phyloP scores from a whole-genome alignment of 345 rosid species.

The Melaleuca alternifolia region DNA sequence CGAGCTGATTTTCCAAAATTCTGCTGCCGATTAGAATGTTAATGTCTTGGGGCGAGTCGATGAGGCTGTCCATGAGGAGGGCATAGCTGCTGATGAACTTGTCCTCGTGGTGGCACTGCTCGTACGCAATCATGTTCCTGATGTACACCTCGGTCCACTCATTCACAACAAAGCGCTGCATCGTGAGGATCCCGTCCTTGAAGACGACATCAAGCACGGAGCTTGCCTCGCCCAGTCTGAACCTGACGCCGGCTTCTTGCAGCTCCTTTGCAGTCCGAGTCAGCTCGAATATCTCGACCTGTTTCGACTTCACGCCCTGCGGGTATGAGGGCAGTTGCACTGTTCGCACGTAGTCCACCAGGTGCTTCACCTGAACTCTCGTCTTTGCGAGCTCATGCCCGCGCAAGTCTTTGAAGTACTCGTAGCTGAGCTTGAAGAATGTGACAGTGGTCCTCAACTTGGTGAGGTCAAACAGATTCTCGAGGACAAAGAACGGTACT shows the following conservation, averaged over 20 bases:
- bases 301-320: background rate
- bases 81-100: background rate
- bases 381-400: background rate
- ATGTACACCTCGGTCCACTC: conserved; percentile 5
- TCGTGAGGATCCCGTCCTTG: background rate
- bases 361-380: background rate
- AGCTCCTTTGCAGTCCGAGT: background rate
- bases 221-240: background rate
- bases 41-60: background rate
- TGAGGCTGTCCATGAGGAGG: background rate
- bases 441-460: background rate
- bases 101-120: background rate
- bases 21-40: background rate
- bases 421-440: background rate
- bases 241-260: background rate
- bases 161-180: background rate
- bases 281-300: background rate
- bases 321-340: background rate
- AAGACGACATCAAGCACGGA: background rate
- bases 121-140: conserved; percentile 12
- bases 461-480: background rate
- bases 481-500: background rate
- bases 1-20: background rate
- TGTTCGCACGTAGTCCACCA: background rate
- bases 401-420: background rate